Base-by-base conservation (phyloP, 345 rosid species). In the Microcos paniculata region DNA sequence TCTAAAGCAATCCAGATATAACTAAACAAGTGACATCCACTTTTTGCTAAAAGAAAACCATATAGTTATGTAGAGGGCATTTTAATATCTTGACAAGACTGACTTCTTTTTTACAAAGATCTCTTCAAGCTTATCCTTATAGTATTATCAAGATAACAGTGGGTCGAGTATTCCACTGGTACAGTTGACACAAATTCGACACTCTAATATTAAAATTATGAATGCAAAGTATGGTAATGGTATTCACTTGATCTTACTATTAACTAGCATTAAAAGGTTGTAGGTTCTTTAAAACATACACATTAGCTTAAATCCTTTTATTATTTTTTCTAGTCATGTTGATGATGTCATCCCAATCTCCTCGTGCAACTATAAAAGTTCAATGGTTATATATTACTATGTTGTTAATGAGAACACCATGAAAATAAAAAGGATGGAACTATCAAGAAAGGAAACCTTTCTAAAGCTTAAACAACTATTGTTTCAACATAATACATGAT, bases 341-440 rank as follows among this genome's bases (percentile, higher is more conserved):
- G 73, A 30, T 70, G 30, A 51, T 51, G 49, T 70, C 45, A 51
- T 70, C 45, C 45, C 30, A 30, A 51, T 51, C 38, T 70, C 73
- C 45, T 31, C n/a, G 3, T 12, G 13, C 43, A 31, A 70, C 61
- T 52, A 49, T 19, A n/a, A 61, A 51, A 30, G n/a, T 70, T 19
- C 26, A 52, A 33, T 51, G 46, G 31, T 6, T 31, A 52, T 11
- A 11, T 70, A 51, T 19, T 70, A 52, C 46, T 6, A 51, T 2
- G 31, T 70, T 70, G 28, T 10, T 40, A 48, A 48, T 48, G 57
- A 30, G 14, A 8, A 14, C 40, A 46, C 16, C 12, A 35, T 35
- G 40, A 3, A 35, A 7, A 35, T 7, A 35, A 35, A 21, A 51
- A 56, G 61, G 16, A 67, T 10, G 55, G 73, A 70, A 19, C 45